Evolutionary conservation across 495 filamentous ascomycete species (phyloP), one percentile per base, ranked within the genome.

Genomic region (Recurvomyces mirabilis): DNA sequence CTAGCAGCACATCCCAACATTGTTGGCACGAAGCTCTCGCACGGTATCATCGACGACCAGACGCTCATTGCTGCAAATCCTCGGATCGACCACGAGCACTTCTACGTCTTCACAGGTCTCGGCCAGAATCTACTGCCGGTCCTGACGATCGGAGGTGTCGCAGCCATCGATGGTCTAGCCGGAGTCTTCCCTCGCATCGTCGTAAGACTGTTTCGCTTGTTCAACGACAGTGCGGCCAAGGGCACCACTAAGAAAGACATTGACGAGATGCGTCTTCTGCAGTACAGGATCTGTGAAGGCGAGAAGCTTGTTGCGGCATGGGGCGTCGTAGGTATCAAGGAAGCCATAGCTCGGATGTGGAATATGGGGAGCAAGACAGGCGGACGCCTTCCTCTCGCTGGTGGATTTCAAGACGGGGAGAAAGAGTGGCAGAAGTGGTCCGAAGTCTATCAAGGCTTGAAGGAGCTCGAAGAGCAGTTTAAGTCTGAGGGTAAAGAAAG

Each of bases 1-100:
- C 65, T 82, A 15, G 71, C 77, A 1, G 54, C 60, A 19, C 69
- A 79, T 52, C 65, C 65, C 13, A 77, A 76, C 39, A 77, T 82
- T 41, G 75, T 81, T 0, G 78, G 78, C 28, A 76, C 72, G 60
- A 81, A 82, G 62, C 74, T 82, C 56, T 81, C 75, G 4, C 78
- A 82, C 53, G 77, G 74, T 43, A 73, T 77, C 38, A 67, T 81
- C 33, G 73, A 72, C 12, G 65, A 69, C 43, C 78, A 81, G 52
- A 61, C 73, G 5, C 77, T 75, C 40, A 71, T 82, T 28, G 70
- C 70, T 5, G 62, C 67, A 17, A 65, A 65, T 38, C 71, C 69
- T 25, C 30, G 46, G 6, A 71, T 72, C 41, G 62, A 68, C 43
- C 57, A 68, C 38, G 53, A 65, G 24, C 43, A 63, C 20, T 82